Conservation (phyloP, 2,329 filamentous ascomycete species). For the Aspergillus hortae region DNA sequence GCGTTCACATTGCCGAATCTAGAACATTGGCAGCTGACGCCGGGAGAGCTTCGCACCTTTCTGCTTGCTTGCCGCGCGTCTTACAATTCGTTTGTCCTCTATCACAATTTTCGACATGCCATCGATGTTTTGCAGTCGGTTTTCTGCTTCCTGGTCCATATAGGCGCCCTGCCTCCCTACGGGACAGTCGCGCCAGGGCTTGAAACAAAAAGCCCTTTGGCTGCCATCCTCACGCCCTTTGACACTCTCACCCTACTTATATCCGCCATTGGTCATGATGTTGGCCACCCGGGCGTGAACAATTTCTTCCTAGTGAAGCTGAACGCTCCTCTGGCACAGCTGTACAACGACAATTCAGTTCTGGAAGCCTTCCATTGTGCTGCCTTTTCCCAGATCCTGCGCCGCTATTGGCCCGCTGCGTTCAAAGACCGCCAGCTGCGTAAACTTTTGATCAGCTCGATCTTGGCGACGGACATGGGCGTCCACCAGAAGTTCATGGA, state of each 20-base stretch:
- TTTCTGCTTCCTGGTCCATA: constrained; percentile 81
- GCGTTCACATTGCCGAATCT: constrained; percentile 78
- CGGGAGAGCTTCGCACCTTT: constrained; percentile 79
- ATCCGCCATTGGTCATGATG: constrained; percentile 96
- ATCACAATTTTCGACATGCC: constrained; percentile 97
- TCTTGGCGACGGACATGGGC: constrained; percentile 95
- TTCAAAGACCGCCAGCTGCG: constrained; percentile 78
- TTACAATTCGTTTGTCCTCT: constrained; percentile 96
- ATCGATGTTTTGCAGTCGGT: constrained; percentile 93
- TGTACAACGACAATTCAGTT: constrained; percentile 96
- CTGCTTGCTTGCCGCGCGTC: constrained; percentile 83
- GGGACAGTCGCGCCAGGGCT: constrained; percentile 37
- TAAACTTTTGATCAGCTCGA: constrained; percentile 93
- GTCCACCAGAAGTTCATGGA: constrained; percentile 97
- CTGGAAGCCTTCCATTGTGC: constrained; percentile 97
- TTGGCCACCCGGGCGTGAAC: constrained; percentile 95
- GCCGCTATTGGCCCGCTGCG: constrained; percentile 82
- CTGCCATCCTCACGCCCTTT: constrained; percentile 73
- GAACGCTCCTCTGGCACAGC: constrained; percentile 86
- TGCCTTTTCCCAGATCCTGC: constrained; percentile 91
- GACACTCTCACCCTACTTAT: constrained; percentile 86
- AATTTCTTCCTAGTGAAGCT: constrained; percentile 92
- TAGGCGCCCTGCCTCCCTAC: constrained; percentile 72
- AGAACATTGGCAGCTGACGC: constrained; percentile 71
- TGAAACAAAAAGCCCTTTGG: constrained; percentile 59